A percentile compares a stretch with the other conserved stretches of the same genome.
phyloP scores from a whole-genome alignment of 78 protist species.

The Capsaspora owczarzaki region DNA sequence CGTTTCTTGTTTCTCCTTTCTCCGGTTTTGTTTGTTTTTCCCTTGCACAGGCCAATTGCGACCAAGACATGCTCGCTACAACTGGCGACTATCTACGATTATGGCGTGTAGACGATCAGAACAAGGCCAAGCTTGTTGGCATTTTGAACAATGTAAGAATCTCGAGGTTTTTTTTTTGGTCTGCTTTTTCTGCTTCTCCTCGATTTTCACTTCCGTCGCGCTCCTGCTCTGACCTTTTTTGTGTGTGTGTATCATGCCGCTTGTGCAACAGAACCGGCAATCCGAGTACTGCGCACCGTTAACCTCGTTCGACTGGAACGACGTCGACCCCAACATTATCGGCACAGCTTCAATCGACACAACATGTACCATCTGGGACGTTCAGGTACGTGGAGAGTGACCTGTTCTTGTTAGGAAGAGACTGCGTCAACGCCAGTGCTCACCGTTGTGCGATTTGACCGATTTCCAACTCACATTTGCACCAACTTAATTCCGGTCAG shows the following conservation, averaged over 20 bases:
- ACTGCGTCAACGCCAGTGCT: too few relatives aligned
- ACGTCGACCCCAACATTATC: constrained; percentile 67
- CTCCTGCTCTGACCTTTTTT: not conserved
- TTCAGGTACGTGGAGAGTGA: not conserved
- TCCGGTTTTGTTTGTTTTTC: too few relatives aligned
- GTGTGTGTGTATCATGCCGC: not conserved
- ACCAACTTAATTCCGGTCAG: too few relatives aligned
- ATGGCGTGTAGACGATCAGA: constrained; percentile 58
- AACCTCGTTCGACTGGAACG: constrained; percentile 97
- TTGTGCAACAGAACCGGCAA: constrained; percentile 58
- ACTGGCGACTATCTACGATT: constrained; percentile 93
- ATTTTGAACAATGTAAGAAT: constrained; percentile 49
- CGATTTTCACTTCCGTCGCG: not conserved
- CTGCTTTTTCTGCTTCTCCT: not conserved
- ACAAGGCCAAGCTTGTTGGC: constrained; percentile 11
- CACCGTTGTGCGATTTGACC: too few relatives aligned
- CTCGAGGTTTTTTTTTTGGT: constrained; percentile 17
- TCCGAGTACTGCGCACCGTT: constrained; percentile 94
- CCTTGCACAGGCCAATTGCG: not conserved
- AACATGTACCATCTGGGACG: constrained; percentile 94
- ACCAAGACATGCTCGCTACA: constrained; percentile 84
- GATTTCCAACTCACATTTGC: too few relatives aligned
- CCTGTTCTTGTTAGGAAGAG: not conserved
- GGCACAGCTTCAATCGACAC: constrained; percentile 87
- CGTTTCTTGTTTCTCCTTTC: too few relatives aligned